A percentile compares a stretch with the other conserved stretches of the same genome.
Conservation (phyloP, 176 grass and related monocot genomes). For the Pontederia crassipes region DNA sequence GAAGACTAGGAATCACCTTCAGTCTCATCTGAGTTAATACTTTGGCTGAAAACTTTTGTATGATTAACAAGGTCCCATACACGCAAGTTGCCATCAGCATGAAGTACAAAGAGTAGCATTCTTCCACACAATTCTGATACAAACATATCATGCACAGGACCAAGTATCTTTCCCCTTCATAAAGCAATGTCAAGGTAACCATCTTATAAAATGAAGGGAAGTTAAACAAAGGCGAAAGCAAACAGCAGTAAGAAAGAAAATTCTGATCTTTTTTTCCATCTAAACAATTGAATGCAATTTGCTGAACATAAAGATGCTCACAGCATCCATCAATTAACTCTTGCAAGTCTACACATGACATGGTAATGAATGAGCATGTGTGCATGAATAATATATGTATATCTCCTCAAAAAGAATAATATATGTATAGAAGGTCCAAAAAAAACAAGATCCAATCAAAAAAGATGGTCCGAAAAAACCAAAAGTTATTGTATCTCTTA, state of each 20-base stretch:
- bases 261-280: no score
- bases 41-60: constrained; percentile 52
- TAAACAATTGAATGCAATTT: no score
- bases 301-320: no score
- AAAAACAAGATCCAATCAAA: no score
- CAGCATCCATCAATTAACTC: no score
- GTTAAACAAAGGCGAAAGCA: constrained; percentile 4
- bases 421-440: no score
- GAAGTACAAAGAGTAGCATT: constrained; percentile 71
- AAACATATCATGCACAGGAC: constrained; percentile 75
- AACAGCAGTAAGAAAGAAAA: background rate
- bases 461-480: no score
- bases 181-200: constrained; percentile 9
- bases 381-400: no score
- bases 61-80: constrained; percentile 76
- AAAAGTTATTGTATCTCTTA: no score
- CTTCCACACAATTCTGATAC: constrained; percentile 51
- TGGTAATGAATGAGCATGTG: no score
- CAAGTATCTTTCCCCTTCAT: constrained; percentile 63
- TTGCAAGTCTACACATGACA: no score
- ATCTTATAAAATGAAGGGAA: background rate
- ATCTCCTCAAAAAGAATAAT: no score
- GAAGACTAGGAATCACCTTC: constrained; percentile 42
- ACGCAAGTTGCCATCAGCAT: constrained; percentile 67
- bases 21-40: constrained; percentile 37